These are phyloP conservation scores for Mycena amicta DNA, from an alignment of 768 basidiomycete genomes.

Conservation along the genomic window DNA sequence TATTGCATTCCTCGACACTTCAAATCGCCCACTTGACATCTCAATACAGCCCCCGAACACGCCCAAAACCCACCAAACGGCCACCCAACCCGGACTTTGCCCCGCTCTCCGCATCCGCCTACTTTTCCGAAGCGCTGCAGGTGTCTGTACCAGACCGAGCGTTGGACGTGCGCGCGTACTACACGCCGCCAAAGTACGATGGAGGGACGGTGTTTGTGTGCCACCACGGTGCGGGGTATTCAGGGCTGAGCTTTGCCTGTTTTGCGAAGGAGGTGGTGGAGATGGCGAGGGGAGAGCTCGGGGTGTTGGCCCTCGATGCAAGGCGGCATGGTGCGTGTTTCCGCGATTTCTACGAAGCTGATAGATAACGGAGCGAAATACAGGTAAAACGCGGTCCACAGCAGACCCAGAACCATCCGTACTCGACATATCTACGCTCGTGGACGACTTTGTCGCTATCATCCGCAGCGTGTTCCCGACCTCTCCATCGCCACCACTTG, in stretches of 20 bases:
- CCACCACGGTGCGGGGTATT: constrained; percentile 95
- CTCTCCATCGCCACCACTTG: constrained; percentile 29
- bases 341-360: neutral
- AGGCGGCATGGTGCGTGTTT: constrained; percentile 77
- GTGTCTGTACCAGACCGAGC: constrained; percentile 63
- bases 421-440: constrained; percentile 72
- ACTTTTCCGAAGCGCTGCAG: constrained; percentile 80
- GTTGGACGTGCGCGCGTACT: constrained; percentile 80
- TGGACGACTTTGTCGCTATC: constrained; percentile 73
- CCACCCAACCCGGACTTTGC: constrained; percentile 62
- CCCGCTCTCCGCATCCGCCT: constrained; percentile 77
- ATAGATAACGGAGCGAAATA: too few species aligned
- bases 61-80: constrained; percentile 33
- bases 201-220: constrained; percentile 79
- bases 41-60: constrained; percentile 31
- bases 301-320: constrained; percentile 81
- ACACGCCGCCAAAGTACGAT: constrained; percentile 65
- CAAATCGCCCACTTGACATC: too few species aligned
- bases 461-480: constrained; percentile 72
- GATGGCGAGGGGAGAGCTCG: constrained; percentile 68
- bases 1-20: constrained; percentile 22
- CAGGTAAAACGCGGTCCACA: constrained; percentile 67
- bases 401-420: constrained; percentile 47
- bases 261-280: constrained; percentile 79
- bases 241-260: constrained; percentile 86